A percentile compares a stretch with the other conserved stretches of the same genome.
Conservation (phyloP, 768 basidiomycete genomes). For the Hypholoma fasciculare region DNA sequence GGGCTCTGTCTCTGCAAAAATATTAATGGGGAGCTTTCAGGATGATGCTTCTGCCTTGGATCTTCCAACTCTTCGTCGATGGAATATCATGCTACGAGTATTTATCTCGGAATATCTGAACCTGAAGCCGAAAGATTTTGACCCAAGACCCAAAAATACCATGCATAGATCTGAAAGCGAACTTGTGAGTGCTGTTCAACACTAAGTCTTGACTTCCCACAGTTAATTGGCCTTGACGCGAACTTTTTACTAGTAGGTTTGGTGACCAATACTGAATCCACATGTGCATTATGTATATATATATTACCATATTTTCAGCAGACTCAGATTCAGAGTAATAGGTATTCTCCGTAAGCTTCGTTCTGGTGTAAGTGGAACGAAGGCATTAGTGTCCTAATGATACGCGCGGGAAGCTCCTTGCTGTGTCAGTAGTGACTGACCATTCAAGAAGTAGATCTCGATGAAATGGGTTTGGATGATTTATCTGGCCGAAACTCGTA, state of each 20-base stretch:
- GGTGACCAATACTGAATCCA: neutral
- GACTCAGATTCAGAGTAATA: neutral
- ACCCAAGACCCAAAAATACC: slow-evolving; percentile 22
- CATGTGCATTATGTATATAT: neutral
- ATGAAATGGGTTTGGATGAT: no score
- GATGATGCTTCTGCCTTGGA: slow-evolving; percentile 90
- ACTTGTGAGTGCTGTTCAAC: slow-evolving; percentile 34
- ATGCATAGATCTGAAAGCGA: slow-evolving; percentile 42
- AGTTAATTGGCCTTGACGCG: neutral
- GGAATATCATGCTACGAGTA: slow-evolving; percentile 86
- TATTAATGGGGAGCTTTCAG: slow-evolving; percentile 35
- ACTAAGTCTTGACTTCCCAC: neutral
- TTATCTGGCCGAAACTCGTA: no score
- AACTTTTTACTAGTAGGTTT: slow-evolving; percentile 16
- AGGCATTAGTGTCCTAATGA: no score
- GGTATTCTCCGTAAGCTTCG: no score
- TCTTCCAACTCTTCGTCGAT: slow-evolving; percentile 80
- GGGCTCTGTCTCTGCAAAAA: neutral
- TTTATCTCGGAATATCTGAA: slow-evolving; percentile 91
- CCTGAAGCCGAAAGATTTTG: slow-evolving; percentile 49
- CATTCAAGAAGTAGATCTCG: no score
- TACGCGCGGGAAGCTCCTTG: no score
- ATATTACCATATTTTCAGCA: neutral
- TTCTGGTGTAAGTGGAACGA: no score
- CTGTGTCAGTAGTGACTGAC: no score